Base-by-base conservation (phyloP, 345 rosid genomes). In the Murraya koenigii region DNA sequence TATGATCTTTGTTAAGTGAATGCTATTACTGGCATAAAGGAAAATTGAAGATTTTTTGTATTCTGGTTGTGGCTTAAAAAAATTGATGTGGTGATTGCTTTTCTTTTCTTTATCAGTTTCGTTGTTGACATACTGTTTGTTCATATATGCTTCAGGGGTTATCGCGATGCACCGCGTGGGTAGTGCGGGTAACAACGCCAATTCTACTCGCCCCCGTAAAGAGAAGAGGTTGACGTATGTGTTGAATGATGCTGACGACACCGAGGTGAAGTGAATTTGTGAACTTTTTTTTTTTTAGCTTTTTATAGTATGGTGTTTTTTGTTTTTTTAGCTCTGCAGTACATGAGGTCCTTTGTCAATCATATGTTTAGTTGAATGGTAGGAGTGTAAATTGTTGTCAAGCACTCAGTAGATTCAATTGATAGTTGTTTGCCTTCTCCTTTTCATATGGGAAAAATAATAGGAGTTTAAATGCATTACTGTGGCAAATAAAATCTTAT, bases 81-180 rank as follows among this genome's bases (percentile, higher is more conserved):
- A 41, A 74, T 41, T 74, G 11, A 14, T 14, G 26, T 33, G 49
- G 30, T 71, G 22, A n/a, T 25, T 25, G 6, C 25, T 4, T 15
- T 28, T 5, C 3, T 33, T 33, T 33, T 44, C 10, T 44, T 36
- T 32, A 56, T 7, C 9, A 9, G 32, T 59, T 39, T 73, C 38
- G 6, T 1, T 69, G 17, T 54, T 71, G 17, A 77, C 65, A 61
- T 67, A 39, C 65, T 75, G 35, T 52, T 68, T 75, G 4, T 25
- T 67, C 58, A 23, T 75, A 22, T 76, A 13, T 74, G 38, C 67
- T 39, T 75, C 78, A 84, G 91, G 89, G 85, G 65, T 77, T 78
- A 72, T 80, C 80, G 90, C 89, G 64, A 97, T 97, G 99, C 99
- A 97, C 94, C 97, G 98, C 3, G 98, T 97, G 84, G 99, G 96